Conservation (phyloP, 352 stramenopile genomes). For the Halophytophthora polymorphica region DNA sequence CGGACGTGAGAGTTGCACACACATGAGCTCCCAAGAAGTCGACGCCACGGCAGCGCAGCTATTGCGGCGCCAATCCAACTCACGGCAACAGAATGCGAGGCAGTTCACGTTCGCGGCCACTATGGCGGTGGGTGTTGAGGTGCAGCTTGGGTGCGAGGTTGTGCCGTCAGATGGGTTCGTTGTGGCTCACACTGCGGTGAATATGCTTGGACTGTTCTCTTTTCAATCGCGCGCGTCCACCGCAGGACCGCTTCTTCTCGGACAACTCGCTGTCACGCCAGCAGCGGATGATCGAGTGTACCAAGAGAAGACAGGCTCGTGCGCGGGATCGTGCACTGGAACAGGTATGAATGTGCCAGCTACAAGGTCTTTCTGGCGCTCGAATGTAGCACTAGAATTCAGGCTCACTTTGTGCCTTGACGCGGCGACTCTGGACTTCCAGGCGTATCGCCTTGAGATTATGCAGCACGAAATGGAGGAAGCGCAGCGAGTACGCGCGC, state of each 20-base stretch:
- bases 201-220: neutral
- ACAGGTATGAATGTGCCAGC: slow-evolving; percentile 27
- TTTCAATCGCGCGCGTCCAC: neutral
- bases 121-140: slow-evolving; percentile 26
- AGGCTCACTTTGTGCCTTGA: neutral
- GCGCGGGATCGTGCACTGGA: slow-evolving; percentile 46
- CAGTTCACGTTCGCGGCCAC: slow-evolving; percentile 33
- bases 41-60: slow-evolving; percentile 30
- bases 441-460: slow-evolving; percentile 44
- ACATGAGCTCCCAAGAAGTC: slow-evolving; percentile 26
- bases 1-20: neutral
- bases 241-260: slow-evolving; percentile 66
- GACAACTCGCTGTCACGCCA: slow-evolving; percentile 68
- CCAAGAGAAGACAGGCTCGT: slow-evolving; percentile 49
- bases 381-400: neutral
- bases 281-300: slow-evolving; percentile 49
- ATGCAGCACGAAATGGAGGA: slow-evolving; percentile 54
- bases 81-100: slow-evolving; percentile 23
- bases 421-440: neutral
- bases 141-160: neutral
- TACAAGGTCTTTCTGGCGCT: neutral
- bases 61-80: slow-evolving; percentile 35
- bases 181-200: too few species aligned
- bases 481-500: slow-evolving; percentile 19
- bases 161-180: too few species aligned